phyloP scores from a whole-genome alignment of 176 grass and related monocot species.

The Alloteropsis semialata region DNA sequence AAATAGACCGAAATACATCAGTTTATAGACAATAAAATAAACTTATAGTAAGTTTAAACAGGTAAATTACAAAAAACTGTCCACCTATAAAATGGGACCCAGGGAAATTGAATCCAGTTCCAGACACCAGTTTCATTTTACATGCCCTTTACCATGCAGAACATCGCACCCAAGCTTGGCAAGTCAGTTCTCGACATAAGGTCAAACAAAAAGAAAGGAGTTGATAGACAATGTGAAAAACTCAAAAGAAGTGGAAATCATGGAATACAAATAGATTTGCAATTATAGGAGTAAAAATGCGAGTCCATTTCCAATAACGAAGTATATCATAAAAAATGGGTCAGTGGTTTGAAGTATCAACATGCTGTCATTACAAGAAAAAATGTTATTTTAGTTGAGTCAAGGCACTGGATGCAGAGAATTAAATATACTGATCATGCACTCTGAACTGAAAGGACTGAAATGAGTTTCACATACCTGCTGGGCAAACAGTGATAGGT shows the following conservation, averaged over 20 bases:
- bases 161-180: neutral
- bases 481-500: constrained; percentile 41
- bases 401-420: neutral
- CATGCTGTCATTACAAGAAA: neutral
- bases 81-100: neutral
- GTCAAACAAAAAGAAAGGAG: neutral
- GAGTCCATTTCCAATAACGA: neutral
- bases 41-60: neutral
- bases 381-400: neutral
- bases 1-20: neutral
- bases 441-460: neutral
- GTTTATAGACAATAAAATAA: neutral
- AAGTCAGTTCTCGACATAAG: neutral
- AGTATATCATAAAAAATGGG: neutral
- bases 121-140: neutral
- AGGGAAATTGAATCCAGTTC: neutral
- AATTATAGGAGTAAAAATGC: neutral
- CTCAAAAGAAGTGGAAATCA: neutral
- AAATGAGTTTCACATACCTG: constrained; percentile 47
- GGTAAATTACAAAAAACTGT: neutral
- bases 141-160: neutral
- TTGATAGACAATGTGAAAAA: neutral
- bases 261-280: neutral
- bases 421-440: constrained; percentile 6
- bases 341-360: neutral